Conservation (phyloP, 495 filamentous ascomycete genomes). For the Penicillium silybi region DNA sequence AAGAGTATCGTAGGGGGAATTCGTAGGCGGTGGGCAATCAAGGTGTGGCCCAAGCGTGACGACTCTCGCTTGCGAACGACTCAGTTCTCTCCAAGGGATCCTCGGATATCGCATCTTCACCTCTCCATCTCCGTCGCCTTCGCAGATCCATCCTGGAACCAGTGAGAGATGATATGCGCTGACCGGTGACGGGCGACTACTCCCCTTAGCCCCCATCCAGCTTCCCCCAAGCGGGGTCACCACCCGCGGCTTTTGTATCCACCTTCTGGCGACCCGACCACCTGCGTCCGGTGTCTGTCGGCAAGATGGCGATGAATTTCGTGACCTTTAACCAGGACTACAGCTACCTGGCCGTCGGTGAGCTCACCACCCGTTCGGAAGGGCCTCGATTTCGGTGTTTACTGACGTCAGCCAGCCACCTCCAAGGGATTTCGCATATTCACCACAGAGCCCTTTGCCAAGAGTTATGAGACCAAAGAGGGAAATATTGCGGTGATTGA, state of each 20-base stretch:
- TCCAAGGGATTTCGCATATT: slow-evolving; percentile 92
- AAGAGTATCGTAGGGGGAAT: not conserved
- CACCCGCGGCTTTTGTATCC: slow-evolving; percentile 16
- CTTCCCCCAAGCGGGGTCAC: slow-evolving; percentile 23
- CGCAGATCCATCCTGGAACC: not conserved
- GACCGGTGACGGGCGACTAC: slow-evolving; percentile 21
- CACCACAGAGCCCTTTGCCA: slow-evolving; percentile 90
- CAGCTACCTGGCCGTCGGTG: slow-evolving; percentile 91
- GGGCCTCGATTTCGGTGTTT: not conserved
- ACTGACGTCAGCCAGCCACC: slow-evolving; percentile 58
- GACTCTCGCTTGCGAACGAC: slow-evolving; percentile 34
- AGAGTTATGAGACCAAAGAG: slow-evolving; percentile 88
- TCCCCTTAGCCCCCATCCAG: slow-evolving; percentile 11
- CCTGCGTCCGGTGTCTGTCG: not conserved
- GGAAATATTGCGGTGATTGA: slow-evolving; percentile 92
- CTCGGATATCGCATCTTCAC: slow-evolving; percentile 16
- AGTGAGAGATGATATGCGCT: slow-evolving; percentile 12
- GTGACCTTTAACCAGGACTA: slow-evolving; percentile 99
- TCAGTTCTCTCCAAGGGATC: slow-evolving; percentile 21
- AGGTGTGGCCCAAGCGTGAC: slow-evolving; percentile 43
- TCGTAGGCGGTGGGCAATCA: slow-evolving; percentile 31
- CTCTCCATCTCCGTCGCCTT: not conserved
- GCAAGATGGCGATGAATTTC: slow-evolving; percentile 79
- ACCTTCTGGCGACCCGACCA: not conserved
- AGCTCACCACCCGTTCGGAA: slow-evolving; percentile 17